Evolutionary conservation across 2,329 filamentous ascomycete genomes (phyloP).

Genomic region (Colletotrichum sp.): DNA sequence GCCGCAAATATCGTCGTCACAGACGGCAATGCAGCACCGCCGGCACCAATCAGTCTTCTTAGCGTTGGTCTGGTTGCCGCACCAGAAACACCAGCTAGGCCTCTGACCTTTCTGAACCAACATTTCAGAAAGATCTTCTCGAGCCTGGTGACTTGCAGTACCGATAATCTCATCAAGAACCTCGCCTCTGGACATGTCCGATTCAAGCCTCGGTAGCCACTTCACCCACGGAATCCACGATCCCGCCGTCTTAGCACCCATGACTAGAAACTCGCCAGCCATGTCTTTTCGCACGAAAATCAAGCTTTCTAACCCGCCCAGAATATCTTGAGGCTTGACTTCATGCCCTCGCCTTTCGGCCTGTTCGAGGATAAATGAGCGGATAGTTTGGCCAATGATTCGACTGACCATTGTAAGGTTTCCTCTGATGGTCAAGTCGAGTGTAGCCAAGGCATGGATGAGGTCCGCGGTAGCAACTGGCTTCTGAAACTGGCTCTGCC

Average conservation of each 20-base stretch:
- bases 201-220: conserved; percentile 19
- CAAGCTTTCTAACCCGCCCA: conserved; percentile 8
- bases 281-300: conserved; percentile 18
- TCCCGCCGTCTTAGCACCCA: conserved; percentile 8
- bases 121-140: not conserved
- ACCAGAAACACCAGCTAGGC: conserved; percentile 20
- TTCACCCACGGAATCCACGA: conserved; percentile 20
- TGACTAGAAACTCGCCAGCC: conserved; percentile 5
- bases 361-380: not conserved
- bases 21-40: conserved; percentile 11
- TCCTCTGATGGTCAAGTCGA: not conserved
- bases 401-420: conserved; percentile 14
- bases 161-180: not conserved
- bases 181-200: conserved; percentile 8
- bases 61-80: not conserved
- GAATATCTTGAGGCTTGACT: not conserved
- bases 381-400: not conserved
- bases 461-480: conserved; percentile 7
- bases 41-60: conserved; percentile 10
- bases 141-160: not conserved
- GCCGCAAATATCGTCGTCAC: not conserved
- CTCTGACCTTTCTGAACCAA: not conserved
- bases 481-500: conserved; percentile 1
- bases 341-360: not conserved
- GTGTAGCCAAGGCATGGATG: not conserved